A percentile compares a stretch with the other conserved stretches of the same genome.
These are phyloP conservation scores for Talaromyces borbonicus DNA, from an alignment of 495 filamentous ascomycete genomes.

Conservation along the genomic window DNA sequence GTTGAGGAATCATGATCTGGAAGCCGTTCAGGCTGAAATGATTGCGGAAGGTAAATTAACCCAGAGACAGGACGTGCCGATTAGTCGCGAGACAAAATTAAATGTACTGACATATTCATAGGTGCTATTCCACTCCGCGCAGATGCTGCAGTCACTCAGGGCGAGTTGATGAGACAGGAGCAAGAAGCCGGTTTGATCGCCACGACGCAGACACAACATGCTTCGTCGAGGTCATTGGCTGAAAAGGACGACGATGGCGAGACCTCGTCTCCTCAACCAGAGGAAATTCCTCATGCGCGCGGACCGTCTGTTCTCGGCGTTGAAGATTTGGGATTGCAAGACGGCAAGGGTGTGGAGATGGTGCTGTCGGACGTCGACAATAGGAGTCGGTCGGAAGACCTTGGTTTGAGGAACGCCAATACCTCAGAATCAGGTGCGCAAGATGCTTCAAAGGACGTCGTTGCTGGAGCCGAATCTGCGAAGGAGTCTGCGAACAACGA, in stretches of 20 bases:
- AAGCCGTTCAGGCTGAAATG: conserved; percentile 15
- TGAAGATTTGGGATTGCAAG: conserved; percentile 79
- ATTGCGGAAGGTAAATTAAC: conserved; percentile 18
- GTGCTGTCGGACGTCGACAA: conserved; percentile 16
- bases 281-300: conserved; percentile 66
- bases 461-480: background rate
- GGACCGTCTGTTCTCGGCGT: conserved; percentile 76
- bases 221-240: conserved; percentile 15
- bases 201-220: background rate
- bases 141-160: conserved; percentile 55
- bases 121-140: conserved; percentile 10
- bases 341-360: conserved; percentile 39
- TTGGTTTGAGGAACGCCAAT: conserved; percentile 11
- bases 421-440: conserved; percentile 1
- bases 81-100: background rate
- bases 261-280: conserved; percentile 19
- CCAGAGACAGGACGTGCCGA: no score
- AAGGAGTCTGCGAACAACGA: background rate
- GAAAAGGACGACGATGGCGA: conserved; percentile 19
- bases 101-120: conserved; percentile 12
- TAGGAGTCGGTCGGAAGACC: conserved; percentile 9
- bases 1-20: conserved; percentile 41
- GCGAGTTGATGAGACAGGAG: conserved; percentile 68
- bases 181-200: conserved; percentile 56
- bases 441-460: background rate